Evolutionary conservation across 78 protist genomes (phyloP), one percentile per base, ranked within the genome.

Genomic region (Protostelium mycophagum): DNA sequence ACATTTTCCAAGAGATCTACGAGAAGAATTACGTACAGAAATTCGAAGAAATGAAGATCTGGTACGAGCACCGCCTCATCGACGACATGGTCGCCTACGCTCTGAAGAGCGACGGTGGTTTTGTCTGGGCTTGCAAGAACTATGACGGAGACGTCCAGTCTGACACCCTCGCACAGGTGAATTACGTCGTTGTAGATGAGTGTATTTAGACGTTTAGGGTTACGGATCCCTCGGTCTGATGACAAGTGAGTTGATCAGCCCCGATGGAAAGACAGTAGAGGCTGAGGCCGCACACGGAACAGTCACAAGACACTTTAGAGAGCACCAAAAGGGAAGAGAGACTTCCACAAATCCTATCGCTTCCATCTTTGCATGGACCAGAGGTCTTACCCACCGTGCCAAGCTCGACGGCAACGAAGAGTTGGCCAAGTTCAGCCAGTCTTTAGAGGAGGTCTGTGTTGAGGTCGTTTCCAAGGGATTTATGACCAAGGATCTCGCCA

Each of bases 231-330:
- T 98, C 28, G 99, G 99, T 73, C 90, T 98, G 34, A 98, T 98
- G 99, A 98, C 99, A 10, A 94, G 97, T 1, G 98, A 97, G 29
- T 93, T 98, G 35, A 28, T 95, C 36, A 84, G 91, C 89, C 97
- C 98, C 73, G 98, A 98, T 85, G 98, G 98, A 37, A 83, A 92
- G 84, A 95, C 94, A 28, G 94, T 97, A 25, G 99, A 97, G 89
- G 94, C 98, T 63, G 99, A 98, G 94, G 99, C 99, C 35, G 97
- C 99, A 5, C 99, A 98, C 91, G 99, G 99, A 84, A 98, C 99
- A 28, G 99, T 98, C 87, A 96, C 98, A 28, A 93, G 98, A 38
- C 99, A 98, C 91, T 98, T 37, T 91, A 94, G 98, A 88, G 84
- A 83, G 84, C 94, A 96, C 96, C 97, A 95, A 89, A 36, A 91